Conservation (phyloP, 2,329 filamentous ascomycete species). For the Nakataea oryzae region DNA sequence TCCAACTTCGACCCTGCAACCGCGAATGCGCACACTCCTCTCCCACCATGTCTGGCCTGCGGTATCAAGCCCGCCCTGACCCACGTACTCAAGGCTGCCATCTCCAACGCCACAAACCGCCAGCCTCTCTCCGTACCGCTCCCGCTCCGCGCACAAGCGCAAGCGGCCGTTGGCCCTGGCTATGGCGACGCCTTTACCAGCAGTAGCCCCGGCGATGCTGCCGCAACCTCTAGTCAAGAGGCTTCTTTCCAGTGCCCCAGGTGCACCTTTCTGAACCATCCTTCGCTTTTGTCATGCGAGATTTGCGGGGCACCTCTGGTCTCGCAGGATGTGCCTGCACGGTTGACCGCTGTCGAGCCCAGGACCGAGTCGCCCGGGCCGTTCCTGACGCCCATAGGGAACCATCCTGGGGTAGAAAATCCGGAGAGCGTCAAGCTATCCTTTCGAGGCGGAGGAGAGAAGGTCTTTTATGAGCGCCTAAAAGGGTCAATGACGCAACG, state of each 20-base stretch:
- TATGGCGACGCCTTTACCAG: not conserved
- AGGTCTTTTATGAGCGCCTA: slow-evolving; percentile 79
- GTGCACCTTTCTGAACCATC: slow-evolving; percentile 91
- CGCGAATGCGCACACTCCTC: slow-evolving; percentile 66
- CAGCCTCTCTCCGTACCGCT: slow-evolving; percentile 18
- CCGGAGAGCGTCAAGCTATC: slow-evolving; percentile 80
- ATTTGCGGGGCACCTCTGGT: slow-evolving; percentile 75
- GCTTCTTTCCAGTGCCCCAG: slow-evolving; percentile 61
- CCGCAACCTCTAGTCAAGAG: slow-evolving; percentile 17
- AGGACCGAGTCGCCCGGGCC: slow-evolving; percentile 74
- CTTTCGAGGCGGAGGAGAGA: slow-evolving; percentile 80
- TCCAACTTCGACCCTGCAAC: slow-evolving; percentile 85
- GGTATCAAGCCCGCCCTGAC: slow-evolving; percentile 85
- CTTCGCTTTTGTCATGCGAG: slow-evolving; percentile 76
- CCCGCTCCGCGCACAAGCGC: slow-evolving; percentile 16
- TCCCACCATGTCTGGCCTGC: slow-evolving; percentile 84
- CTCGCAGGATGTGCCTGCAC: slow-evolving; percentile 34
- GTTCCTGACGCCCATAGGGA: slow-evolving; percentile 31
- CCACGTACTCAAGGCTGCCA: slow-evolving; percentile 76
- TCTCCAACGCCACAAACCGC: slow-evolving; percentile 59
- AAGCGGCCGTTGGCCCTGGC: not conserved
- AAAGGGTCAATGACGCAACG: slow-evolving; percentile 83
- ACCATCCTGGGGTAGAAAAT: slow-evolving; percentile 36
- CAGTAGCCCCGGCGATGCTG: slow-evolving; percentile 2
- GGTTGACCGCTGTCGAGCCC: slow-evolving; percentile 26